Percentiles rank a stretch among this genome's conserved stretches.
Evolutionary conservation across 192 early-diverging fungal genomes (phyloP).

Genomic region (Coemansia sp.): DNA sequence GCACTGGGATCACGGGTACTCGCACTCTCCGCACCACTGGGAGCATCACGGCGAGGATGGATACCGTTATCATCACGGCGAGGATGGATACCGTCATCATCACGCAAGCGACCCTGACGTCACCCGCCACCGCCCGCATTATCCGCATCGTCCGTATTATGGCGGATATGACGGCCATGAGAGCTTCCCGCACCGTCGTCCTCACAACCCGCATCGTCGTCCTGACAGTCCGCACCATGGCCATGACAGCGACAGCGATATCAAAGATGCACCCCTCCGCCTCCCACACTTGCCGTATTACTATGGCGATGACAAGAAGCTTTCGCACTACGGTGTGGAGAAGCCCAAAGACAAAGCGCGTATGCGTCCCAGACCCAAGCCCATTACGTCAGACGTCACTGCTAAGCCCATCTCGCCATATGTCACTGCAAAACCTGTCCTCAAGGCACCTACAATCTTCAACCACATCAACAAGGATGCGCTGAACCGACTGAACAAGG

Average conservation of each 20-base stretch:
- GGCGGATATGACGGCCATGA: not conserved
- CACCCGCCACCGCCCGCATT: not conserved
- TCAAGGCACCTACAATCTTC: not conserved
- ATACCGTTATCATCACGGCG: constrained; percentile 1
- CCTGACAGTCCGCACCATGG: not conserved
- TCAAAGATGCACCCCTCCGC: not conserved
- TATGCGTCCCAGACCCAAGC: constrained; percentile 17
- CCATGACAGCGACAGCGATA: not conserved
- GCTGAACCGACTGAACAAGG: constrained; percentile 27
- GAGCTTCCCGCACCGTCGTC: constrained; percentile 10
- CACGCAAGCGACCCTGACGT: constrained; percentile 6
- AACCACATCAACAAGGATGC: constrained; percentile 25
- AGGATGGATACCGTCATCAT: not conserved
- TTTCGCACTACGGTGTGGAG: not conserved
- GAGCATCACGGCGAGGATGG: not conserved
- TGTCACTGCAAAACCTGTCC: not conserved
- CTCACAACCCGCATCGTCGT: constrained; percentile 2
- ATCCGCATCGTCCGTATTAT: constrained; percentile 5
- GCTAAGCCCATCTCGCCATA: not conserved
- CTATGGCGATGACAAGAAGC: not conserved
- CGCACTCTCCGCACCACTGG: constrained; percentile 1
- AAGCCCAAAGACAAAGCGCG: not conserved
- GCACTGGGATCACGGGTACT: constrained; percentile 2
- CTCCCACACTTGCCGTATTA: too few species aligned
- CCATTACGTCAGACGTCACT: constrained; percentile 1